phyloP scores from a whole-genome alignment of 371 early-diverging fungal species.

The Mortierella sp. region DNA sequence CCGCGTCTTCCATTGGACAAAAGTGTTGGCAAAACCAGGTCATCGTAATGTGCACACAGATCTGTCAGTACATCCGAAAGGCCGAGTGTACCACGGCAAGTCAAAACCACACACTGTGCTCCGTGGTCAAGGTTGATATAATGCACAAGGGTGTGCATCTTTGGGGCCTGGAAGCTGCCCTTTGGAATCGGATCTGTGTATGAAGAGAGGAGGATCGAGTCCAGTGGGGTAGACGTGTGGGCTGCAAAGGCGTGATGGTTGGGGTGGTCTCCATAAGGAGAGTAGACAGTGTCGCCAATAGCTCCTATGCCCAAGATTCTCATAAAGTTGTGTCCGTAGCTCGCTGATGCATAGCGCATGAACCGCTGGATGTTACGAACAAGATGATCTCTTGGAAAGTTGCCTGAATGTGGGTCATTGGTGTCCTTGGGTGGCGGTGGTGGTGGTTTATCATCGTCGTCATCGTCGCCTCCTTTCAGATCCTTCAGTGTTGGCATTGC shows the following conservation, averaged over 20 bases:
- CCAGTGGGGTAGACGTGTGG: conserved; percentile 72
- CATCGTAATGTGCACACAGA: conserved; percentile 82
- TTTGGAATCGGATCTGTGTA: conserved; percentile 61
- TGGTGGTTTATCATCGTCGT: conserved; percentile 20
- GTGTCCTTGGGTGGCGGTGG: conserved; percentile 45
- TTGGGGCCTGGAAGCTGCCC: conserved; percentile 56
- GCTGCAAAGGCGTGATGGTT: conserved; percentile 81
- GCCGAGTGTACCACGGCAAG: conserved; percentile 92
- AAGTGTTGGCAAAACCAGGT: conserved; percentile 63
- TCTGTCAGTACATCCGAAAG: conserved; percentile 89
- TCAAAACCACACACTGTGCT: conserved; percentile 79
- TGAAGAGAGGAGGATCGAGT: conserved; percentile 74
- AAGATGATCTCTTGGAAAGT: conserved; percentile 74
- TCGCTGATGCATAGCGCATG: conserved; percentile 80
- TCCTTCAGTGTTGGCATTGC: conserved; percentile 13
- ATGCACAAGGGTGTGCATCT: conserved; percentile 82
- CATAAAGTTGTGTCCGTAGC: conserved; percentile 88
- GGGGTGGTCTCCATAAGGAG: conserved; percentile 64
- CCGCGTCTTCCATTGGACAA: conserved; percentile 13
- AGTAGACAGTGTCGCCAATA: conserved; percentile 60
- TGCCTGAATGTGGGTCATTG: conserved; percentile 52
- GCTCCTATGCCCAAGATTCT: conserved; percentile 81
- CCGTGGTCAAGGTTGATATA: conserved; percentile 87
- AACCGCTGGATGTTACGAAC: conserved; percentile 78
- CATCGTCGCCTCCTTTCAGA: conserved; percentile 12